Conservation (phyloP, 768 basidiomycete genomes). For the Hericium coralloides region DNA sequence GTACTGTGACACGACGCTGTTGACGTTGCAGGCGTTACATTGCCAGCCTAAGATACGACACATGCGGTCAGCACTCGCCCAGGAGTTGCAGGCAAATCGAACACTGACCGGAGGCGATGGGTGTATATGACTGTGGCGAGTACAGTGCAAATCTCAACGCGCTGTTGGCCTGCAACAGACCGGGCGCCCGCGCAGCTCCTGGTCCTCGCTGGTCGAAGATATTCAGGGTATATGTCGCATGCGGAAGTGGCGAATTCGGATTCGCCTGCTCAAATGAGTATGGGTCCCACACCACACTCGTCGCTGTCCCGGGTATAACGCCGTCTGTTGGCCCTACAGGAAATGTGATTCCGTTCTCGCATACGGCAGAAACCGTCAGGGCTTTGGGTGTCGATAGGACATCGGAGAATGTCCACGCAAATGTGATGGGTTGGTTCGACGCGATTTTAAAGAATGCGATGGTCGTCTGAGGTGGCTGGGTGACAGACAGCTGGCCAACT, state of each 20-base stretch:
- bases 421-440: conserved; percentile 61
- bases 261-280: conserved; percentile 61
- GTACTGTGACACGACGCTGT: conserved; percentile 27
- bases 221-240: conserved; percentile 66
- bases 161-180: conserved; percentile 60
- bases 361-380: conserved; percentile 75
- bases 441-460: conserved; percentile 90
- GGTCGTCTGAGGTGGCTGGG: conserved; percentile 72
- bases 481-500: conserved; percentile 62
- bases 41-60: conserved; percentile 38
- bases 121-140: conserved; percentile 63
- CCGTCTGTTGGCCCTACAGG: conserved; percentile 76
- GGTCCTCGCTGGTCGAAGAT: conserved; percentile 80
- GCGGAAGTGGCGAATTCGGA: conserved; percentile 59
- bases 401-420: conserved; percentile 85
- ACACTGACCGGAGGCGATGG: conserved; percentile 41
- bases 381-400: conserved; percentile 61
- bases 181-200: conserved; percentile 45
- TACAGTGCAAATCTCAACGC: conserved; percentile 79
- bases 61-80: background rate
- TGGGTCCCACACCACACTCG: conserved; percentile 71
- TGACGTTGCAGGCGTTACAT: conserved; percentile 37
- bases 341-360: conserved; percentile 85
- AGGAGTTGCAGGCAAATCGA: background rate
- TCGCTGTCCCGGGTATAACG: conserved; percentile 60